Evolutionary conservation across 2,329 filamentous ascomycete genomes (phyloP), one percentile per base, ranked within the genome.

Genomic region (Macrophomina tecta): DNA sequence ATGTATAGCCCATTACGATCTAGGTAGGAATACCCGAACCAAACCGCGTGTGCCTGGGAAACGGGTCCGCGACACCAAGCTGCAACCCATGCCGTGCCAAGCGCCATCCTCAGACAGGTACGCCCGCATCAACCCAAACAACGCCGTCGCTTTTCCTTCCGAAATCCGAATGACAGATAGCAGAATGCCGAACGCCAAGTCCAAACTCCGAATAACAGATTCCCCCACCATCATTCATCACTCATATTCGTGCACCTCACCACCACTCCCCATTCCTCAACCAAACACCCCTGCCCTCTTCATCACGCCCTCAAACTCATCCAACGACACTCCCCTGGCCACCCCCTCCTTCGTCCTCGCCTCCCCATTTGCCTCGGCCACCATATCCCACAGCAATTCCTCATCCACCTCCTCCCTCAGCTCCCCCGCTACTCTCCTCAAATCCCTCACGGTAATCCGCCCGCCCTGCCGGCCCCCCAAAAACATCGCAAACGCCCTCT

Each of bases 281-380:
- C 88, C 89, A 85, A 94, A 94, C 45, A 94, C 89, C 0, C 93
- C 93, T 5, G 93, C 94, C 72, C 91, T 84, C 70, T 84, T 87
- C 93, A 97, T 94, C 5, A 97, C 91, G 65, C 87, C 87, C 79
- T 93, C 90, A 80, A 97, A 97, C 74, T 97, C 92, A 63, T 91
- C 89, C 74, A 89, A 83, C 48, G 83, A 87, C 9, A 97, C 94
- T 7, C 91, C 92, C 66, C 83, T 68, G 45, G 83, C 87, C 11
- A 91, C 86, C 16, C 91, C 90, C 4, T 49, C 49, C 36, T 49
- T 63, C 56, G 48, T 30, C 36, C 40, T 56, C 48, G 30, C 40
- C 65, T 73, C 73, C 5, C 91, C 92, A 78, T 96, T 97, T 58
- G 94, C 95, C 83, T 98, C 94, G 58, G 93, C 82, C 67, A 99